Conservation (phyloP, 208 protist genomes). For the Wallacemonas sp. region DNA sequence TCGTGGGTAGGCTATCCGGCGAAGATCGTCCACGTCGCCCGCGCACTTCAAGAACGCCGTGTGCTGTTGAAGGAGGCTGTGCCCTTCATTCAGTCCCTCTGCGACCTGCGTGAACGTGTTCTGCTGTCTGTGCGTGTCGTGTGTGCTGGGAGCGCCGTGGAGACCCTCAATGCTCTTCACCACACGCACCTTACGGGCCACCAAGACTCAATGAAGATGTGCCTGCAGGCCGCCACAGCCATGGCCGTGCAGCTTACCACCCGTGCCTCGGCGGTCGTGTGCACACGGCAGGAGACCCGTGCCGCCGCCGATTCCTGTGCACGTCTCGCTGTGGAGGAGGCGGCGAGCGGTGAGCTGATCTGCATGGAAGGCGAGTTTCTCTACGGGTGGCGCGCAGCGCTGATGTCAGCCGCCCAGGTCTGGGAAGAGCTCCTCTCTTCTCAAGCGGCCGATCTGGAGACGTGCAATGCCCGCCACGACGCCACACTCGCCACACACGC, state of each 20-base stretch:
- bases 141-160: background rate
- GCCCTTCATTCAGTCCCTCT: background rate
- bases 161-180: too few species aligned
- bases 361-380: background rate
- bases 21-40: conserved; percentile 36
- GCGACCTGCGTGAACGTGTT: background rate
- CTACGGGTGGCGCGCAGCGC: background rate
- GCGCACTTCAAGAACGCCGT: conserved; percentile 48
- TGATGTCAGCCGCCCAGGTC: background rate
- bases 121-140: background rate
- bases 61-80: conserved; percentile 19
- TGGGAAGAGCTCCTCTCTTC: background rate
- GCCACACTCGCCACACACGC: background rate
- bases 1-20: conserved; percentile 46
- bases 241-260: too few species aligned
- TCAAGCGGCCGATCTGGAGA: background rate
- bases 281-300: too few species aligned
- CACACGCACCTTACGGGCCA: too few species aligned
- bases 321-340: background rate
- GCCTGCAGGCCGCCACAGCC: too few species aligned
- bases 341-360: background rate
- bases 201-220: too few species aligned
- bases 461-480: background rate
- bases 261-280: too few species aligned
- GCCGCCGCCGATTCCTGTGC: too few species aligned